phyloP scores from a whole-genome alignment of 2,329 filamentous ascomycete genomes.

The Fusarium caatingaense region DNA sequence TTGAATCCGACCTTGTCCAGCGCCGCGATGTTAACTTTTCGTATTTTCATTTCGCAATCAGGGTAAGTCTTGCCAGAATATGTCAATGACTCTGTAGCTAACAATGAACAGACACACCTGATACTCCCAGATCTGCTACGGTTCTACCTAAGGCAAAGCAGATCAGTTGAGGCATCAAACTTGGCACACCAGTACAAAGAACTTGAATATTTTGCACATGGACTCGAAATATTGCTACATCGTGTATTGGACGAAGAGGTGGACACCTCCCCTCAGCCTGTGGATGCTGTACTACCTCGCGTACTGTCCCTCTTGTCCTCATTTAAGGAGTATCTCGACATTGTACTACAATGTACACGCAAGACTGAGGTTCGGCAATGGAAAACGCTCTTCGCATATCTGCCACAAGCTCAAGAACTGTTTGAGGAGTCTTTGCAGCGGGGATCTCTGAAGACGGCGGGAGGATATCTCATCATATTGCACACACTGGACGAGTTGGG shows the following conservation, averaged over 20 bases:
- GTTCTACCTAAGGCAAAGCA: conserved; percentile 79
- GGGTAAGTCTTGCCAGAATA: conserved; percentile 66
- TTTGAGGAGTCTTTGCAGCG: conserved; percentile 92
- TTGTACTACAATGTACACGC: conserved; percentile 94
- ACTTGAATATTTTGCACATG: conserved; percentile 92
- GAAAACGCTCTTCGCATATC: conserved; percentile 90
- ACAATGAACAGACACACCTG: conserved; percentile 77
- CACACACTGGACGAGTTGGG: conserved; percentile 82
- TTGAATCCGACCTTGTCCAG: conserved; percentile 94
- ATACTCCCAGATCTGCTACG: conserved; percentile 90
- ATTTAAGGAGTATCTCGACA: conserved; percentile 89
- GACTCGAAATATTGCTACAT: conserved; percentile 90
- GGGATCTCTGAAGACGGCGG: conserved; percentile 91
- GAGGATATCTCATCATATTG: conserved; percentile 93
- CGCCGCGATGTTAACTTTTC: conserved; percentile 91
- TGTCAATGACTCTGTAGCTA: conserved; percentile 1
- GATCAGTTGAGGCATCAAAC: conserved; percentile 82
- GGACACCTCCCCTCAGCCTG: conserved; percentile 73
- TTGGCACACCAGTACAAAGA: conserved; percentile 87
- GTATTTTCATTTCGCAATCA: conserved; percentile 86
- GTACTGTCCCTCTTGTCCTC: conserved; percentile 75
- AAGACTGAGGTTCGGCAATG: conserved; percentile 97
- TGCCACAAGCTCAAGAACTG: conserved; percentile 89
- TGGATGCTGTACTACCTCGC: conserved; percentile 72
- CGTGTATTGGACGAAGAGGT: conserved; percentile 95